Evolutionary conservation across 2,329 filamentous ascomycete species (phyloP).

Genomic region (Ceratocystis cubensis): DNA sequence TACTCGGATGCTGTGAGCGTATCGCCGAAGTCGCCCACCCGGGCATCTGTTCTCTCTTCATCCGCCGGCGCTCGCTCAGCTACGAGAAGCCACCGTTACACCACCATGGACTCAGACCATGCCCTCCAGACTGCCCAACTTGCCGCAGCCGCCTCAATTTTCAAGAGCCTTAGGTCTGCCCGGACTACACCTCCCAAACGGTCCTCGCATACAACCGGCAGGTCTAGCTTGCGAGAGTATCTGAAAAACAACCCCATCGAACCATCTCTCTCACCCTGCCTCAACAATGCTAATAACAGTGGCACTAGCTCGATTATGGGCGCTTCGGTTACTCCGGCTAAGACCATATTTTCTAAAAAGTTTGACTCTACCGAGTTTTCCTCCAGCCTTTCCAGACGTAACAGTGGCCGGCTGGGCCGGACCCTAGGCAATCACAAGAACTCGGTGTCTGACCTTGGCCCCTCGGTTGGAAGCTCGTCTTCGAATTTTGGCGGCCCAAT

Average conservation of each 20-base stretch:
- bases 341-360: neutral
- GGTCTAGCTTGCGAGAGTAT: slow-evolving; percentile 16
- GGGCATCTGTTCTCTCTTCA: neutral
- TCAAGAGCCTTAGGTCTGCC: slow-evolving; percentile 7
- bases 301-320: neutral
- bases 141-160: slow-evolving; percentile 17
- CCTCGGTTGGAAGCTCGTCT: neutral
- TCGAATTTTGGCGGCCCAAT: neutral
- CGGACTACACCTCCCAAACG: neutral
- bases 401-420: slow-evolving; percentile 5
- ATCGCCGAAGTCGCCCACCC: slow-evolving; percentile 9
- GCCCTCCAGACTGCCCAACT: slow-evolving; percentile 13
- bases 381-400: neutral
- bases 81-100: slow-evolving; percentile 8
- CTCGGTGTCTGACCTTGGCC: slow-evolving; percentile 16
- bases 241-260: slow-evolving; percentile 4
- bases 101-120: slow-evolving; percentile 15
- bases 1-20: slow-evolving; percentile 1
- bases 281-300: neutral
- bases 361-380: neutral
- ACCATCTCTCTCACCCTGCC: neutral
- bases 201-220: neutral
- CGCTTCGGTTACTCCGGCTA: neutral
- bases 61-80: neutral
- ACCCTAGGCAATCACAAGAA: slow-evolving; percentile 9